These are phyloP conservation scores for Gynostemma pentaphyllum DNA, from an alignment of 306 rosid genomes.

Conservation along the genomic window DNA sequence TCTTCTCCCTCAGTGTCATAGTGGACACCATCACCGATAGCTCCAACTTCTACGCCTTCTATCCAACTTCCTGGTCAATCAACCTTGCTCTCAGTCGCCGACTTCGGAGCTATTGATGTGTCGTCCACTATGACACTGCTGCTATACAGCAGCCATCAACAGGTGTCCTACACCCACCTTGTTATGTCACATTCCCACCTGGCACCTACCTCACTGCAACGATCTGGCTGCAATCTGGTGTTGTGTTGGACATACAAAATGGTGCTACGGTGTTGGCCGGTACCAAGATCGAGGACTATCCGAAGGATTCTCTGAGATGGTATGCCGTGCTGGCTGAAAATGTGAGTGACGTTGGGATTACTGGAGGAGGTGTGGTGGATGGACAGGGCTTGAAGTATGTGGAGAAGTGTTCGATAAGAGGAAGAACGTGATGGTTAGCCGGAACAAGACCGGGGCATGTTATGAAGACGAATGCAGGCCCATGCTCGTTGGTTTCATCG, in stretches of 20 bases:
- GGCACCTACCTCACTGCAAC: slow-evolving; percentile 75
- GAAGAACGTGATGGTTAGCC: slow-evolving; percentile 94
- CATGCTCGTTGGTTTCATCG: slow-evolving; percentile 60
- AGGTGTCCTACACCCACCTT: slow-evolving; percentile 32
- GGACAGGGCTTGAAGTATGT: slow-evolving; percentile 72
- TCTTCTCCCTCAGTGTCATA: slow-evolving; percentile 6
- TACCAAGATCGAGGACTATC: slow-evolving; percentile 46
- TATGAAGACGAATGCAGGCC: slow-evolving; percentile 89
- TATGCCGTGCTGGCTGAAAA: slow-evolving; percentile 82
- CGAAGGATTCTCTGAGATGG: slow-evolving; percentile 49
- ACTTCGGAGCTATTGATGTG: slow-evolving; percentile 71
- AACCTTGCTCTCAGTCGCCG: slow-evolving; percentile 35
- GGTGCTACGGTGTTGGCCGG: slow-evolving; percentile 71
- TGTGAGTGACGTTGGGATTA: slow-evolving; percentile 57
- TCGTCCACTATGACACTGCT: slow-evolving; percentile 52
- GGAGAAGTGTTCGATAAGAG: slow-evolving; percentile 40
- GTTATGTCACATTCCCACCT: slow-evolving; percentile 58
- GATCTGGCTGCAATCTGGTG: slow-evolving; percentile 62
- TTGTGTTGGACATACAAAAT: slow-evolving; percentile 34
- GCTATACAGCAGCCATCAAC: slow-evolving; percentile 80
- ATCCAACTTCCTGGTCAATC: slow-evolving; percentile 12
- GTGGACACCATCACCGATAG: slow-evolving; percentile 29
- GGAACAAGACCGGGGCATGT: slow-evolving; percentile 77
- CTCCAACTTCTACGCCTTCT: slow-evolving; percentile 4
- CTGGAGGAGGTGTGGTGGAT: slow-evolving; percentile 81